A percentile compares a stretch with the other conserved stretches of the same genome.
Conservation (phyloP, 176 grass and related monocot species). For the Secale cereale region DNA sequence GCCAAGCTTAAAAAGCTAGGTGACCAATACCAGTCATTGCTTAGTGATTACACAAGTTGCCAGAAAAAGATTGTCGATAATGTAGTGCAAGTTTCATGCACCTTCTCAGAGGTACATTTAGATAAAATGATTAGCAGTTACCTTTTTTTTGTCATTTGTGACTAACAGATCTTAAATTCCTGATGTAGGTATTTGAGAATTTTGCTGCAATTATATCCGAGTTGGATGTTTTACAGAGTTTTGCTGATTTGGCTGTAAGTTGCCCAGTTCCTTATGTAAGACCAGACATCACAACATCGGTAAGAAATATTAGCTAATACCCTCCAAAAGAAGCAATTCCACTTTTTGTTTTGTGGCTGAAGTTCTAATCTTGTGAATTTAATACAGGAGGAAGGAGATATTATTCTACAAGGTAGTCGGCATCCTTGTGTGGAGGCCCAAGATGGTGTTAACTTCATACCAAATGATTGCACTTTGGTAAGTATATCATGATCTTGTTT, state of each 20-base stretch:
- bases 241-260: slow-evolving; percentile 85
- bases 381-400: slow-evolving; percentile 81
- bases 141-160: background rate
- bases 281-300: slow-evolving; percentile 79
- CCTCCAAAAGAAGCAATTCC: slow-evolving; percentile 23
- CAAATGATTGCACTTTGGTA: slow-evolving; percentile 94
- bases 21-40: slow-evolving; percentile 77
- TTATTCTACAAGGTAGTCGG: slow-evolving; percentile 90
- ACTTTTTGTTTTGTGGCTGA: background rate
- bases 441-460: slow-evolving; percentile 96
- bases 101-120: slow-evolving; percentile 80
- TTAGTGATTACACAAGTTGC: slow-evolving; percentile 64
- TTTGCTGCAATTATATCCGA: slow-evolving; percentile 72
- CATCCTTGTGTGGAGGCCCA: slow-evolving; percentile 98
- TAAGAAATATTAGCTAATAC: slow-evolving; percentile 46
- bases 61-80: slow-evolving; percentile 72
- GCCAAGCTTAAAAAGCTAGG: slow-evolving; percentile 90
- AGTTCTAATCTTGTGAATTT: slow-evolving; percentile 16
- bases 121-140: background rate
- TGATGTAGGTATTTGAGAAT: slow-evolving; percentile 77
- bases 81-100: slow-evolving; percentile 66
- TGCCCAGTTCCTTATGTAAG: slow-evolving; percentile 87
- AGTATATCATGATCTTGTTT: slow-evolving; percentile 28
- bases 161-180: slow-evolving; percentile 33
- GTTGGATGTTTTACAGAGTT: slow-evolving; percentile 93